Evolutionary conservation across 805 yeast species (phyloP).

Genomic region (Kodamaea laetipori): DNA sequence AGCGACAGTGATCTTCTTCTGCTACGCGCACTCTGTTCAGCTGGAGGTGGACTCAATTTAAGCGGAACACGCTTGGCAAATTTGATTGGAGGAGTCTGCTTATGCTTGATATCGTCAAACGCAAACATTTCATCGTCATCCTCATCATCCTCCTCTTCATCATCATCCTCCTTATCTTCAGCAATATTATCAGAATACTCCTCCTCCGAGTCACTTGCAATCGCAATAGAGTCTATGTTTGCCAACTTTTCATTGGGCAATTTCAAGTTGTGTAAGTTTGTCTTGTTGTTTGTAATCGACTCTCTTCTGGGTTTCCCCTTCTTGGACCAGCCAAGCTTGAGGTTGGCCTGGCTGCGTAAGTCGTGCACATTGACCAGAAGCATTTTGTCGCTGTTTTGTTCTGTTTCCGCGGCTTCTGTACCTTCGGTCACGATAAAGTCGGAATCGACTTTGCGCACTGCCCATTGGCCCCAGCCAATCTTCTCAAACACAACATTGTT

Average conservation of each 20-base stretch:
- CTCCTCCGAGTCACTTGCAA: conserved; percentile 36
- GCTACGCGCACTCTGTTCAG: conserved; percentile 14
- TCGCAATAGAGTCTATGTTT: conserved; percentile 21
- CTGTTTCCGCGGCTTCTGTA: conserved; percentile 20
- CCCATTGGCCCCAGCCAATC: conserved; percentile 99
- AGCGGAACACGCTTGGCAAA: conserved; percentile 47
- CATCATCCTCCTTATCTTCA: conserved; percentile 35
- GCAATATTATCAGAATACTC: conserved; percentile 32
- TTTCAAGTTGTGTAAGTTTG: conserved; percentile 48
- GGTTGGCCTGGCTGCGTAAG: conserved; percentile 34
- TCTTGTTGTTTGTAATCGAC: conserved; percentile 49
- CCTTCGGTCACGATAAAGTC: conserved; percentile 52
- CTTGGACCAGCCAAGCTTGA: conserved; percentile 44
- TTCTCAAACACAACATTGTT: conserved; percentile 79
- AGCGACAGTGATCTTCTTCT: conserved; percentile 36
- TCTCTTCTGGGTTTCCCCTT: conserved; percentile 45
- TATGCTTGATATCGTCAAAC: conserved; percentile 27
- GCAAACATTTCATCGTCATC: conserved; percentile 27
- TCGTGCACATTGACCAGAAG: conserved; percentile 31
- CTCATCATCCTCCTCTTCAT: conserved; percentile 28
- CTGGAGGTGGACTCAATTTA: conserved; percentile 42
- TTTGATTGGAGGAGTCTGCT: conserved; percentile 36
- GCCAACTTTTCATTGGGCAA: conserved; percentile 36
- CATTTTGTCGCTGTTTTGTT: conserved; percentile 6
- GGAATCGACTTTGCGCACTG: conserved; percentile 58